phyloP scores from a whole-genome alignment of 2,329 filamentous ascomycete genomes.

The Ramularia collo-cygni region DNA sequence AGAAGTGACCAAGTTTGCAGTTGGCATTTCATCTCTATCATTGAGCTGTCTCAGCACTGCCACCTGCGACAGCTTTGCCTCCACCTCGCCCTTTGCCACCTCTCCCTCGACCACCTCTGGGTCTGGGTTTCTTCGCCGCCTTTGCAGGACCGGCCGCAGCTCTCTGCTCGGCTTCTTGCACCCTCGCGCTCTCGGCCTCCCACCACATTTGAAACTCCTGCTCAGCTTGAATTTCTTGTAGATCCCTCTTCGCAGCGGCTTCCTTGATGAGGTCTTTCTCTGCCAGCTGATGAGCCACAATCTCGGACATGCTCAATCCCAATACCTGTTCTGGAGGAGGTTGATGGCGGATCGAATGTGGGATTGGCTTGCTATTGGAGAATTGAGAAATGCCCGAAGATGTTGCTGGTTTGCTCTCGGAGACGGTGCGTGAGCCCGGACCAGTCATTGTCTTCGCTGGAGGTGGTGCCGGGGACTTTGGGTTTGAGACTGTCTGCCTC shows the following conservation, averaged over 20 bases:
- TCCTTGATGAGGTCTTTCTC: conserved; percentile 80
- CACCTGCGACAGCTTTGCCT: conserved; percentile 3
- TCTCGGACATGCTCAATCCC: conserved; percentile 75
- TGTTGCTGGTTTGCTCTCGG: conserved; percentile 9
- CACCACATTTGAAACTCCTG: conserved; percentile 97
- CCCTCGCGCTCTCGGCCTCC: conserved; percentile 73
- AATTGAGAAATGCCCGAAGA: conserved; percentile 15
- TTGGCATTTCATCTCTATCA: too few relatives aligned
- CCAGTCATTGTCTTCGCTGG: conserved; percentile 6
- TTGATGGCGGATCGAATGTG: conserved; percentile 45
- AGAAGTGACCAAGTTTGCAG: too few relatives aligned
- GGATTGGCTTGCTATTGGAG: conserved; percentile 32
- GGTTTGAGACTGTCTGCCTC: conserved; percentile 53
- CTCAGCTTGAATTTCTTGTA: conserved; percentile 93
- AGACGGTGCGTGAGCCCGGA: conserved; percentile 13
- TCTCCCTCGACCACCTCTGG: conserved; percentile 13
- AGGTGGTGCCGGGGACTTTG: conserved; percentile 20
- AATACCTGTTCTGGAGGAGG: conserved; percentile 57
- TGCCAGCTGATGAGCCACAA: conserved; percentile 76
- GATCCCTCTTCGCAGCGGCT: conserved; percentile 75
- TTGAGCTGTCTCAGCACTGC: neutral
- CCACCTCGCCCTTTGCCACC: conserved; percentile 11
- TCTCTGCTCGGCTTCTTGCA: conserved; percentile 32
- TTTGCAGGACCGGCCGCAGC: conserved; percentile 12
- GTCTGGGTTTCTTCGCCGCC: conserved; percentile 15